Evolutionary conservation across 805 yeast genomes (phyloP).

Genomic region (Candida quercuum): DNA sequence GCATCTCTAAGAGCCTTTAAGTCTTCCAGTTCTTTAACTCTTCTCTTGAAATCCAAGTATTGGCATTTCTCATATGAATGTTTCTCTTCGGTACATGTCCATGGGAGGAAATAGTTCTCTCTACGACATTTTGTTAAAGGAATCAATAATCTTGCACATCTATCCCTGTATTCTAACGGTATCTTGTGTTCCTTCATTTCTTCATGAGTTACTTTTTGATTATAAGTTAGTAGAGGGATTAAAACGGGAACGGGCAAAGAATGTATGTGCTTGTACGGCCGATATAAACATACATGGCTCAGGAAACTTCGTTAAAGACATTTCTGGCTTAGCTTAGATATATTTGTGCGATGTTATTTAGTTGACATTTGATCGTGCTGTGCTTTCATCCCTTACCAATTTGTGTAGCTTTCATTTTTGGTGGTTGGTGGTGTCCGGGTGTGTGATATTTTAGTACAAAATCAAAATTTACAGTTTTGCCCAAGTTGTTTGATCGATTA

Average conservation of each 20-base stretch:
- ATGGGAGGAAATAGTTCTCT: slow-evolving; percentile 53
- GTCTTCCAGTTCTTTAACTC: slow-evolving; percentile 66
- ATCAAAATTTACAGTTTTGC: no score
- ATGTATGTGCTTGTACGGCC: not conserved
- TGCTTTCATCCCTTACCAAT: not conserved
- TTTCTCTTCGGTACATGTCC: slow-evolving; percentile 74
- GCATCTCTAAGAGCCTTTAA: slow-evolving; percentile 32
- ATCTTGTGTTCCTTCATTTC: slow-evolving; percentile 77
- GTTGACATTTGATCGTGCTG: no score
- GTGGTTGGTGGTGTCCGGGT: no score
- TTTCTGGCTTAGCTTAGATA: slow-evolving; percentile 5
- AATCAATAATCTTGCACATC: slow-evolving; percentile 65
- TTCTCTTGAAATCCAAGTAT: slow-evolving; percentile 73
- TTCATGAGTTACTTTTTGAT: slow-evolving; percentile 59
- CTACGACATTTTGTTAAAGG: slow-evolving; percentile 59
- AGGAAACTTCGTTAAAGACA: slow-evolving; percentile 34
- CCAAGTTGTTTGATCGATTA: no score
- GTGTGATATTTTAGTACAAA: no score
- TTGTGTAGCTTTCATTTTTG: no score
- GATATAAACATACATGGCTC: slow-evolving; percentile 32
- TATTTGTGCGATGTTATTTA: no score
- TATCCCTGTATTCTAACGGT: slow-evolving; percentile 76
- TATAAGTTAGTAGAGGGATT: slow-evolving; percentile 1
- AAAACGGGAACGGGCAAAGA: not conserved
- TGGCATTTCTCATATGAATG: slow-evolving; percentile 85